Evolutionary conservation across 805 yeast species (phyloP).

Genomic region (Wickerhamomyces silvicola): DNA sequence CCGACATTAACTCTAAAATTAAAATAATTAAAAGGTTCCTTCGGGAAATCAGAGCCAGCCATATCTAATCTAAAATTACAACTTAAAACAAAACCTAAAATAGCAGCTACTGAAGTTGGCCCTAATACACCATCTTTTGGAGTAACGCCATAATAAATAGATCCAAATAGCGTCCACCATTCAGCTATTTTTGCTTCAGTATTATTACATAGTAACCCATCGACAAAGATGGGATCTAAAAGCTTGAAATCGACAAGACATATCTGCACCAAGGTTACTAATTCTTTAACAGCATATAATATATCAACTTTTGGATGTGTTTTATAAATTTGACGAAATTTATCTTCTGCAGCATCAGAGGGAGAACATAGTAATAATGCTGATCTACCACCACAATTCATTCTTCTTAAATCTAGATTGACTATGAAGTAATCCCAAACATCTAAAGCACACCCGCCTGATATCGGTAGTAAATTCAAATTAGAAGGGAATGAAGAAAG

Average conservation of each 20-base stretch:
- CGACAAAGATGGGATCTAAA: conserved; percentile 62
- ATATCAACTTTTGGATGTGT: conserved; percentile 35
- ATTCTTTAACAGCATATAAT: conserved; percentile 35
- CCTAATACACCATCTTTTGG: conserved; percentile 52
- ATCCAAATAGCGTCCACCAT: conserved; percentile 84
- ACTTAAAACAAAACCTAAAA: conserved; percentile 70
- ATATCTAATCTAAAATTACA: conserved; percentile 60
- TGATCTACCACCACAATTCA: conserved; percentile 83
- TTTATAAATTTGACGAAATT: conserved; percentile 69
- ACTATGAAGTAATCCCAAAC: conserved; percentile 55
- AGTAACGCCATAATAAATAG: conserved; percentile 29
- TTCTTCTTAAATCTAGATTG: conserved; percentile 68
- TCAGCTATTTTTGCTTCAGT: conserved; percentile 64
- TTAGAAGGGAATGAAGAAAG: conserved; percentile 75
- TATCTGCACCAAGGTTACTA: conserved; percentile 69
- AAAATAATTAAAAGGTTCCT: conserved; percentile 79
- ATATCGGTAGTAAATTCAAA: conserved; percentile 63
- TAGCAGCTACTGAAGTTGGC: conserved; percentile 67
- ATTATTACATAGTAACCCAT: conserved; percentile 75
- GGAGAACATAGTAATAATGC: conserved; percentile 66
- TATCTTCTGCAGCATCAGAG: conserved; percentile 72
- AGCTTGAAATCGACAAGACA: conserved; percentile 73
- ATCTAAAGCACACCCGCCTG: conserved; percentile 42
- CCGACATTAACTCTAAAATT: conserved; percentile 61
- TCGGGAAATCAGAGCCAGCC: conserved; percentile 56